Evolutionary conservation across 129 eudicot genomes (phyloP).

Genomic region (Arctium minus): DNA sequence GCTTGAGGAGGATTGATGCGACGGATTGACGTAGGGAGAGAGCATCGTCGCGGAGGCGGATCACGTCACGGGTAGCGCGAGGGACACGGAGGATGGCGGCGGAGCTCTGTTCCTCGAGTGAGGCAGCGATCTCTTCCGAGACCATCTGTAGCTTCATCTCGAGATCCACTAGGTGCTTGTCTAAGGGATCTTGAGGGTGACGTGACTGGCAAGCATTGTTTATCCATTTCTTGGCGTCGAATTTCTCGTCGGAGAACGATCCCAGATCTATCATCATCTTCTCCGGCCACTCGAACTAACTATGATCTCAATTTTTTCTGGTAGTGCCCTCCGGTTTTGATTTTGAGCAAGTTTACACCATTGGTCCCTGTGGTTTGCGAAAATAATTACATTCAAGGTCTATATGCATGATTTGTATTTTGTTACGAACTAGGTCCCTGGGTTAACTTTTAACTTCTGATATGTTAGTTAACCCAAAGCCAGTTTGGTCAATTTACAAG

Average conservation of each 20-base stretch:
- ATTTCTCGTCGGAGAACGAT: slow-evolving; percentile 81
- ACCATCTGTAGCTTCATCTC: slow-evolving; percentile 95
- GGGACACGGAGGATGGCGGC: slow-evolving; percentile 99
- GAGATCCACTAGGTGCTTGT: slow-evolving; percentile 86
- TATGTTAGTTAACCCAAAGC: too few species aligned
- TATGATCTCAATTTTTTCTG: background rate
- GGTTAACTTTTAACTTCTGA: too few species aligned
- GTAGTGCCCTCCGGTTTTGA: background rate
- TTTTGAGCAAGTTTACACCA: background rate
- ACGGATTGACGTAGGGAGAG: slow-evolving; percentile 79
- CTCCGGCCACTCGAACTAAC: slow-evolving; percentile 3
- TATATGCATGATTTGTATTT: too few species aligned
- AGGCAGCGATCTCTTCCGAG: slow-evolving; percentile 95
- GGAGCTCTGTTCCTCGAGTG: slow-evolving; percentile 96
- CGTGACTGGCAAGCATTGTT: slow-evolving; percentile 72
- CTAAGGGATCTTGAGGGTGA: slow-evolving; percentile 84
- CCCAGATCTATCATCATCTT: slow-evolving; percentile 89
- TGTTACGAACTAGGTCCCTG: too few species aligned
- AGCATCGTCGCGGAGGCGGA: slow-evolving; percentile 97
- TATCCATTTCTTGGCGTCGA: slow-evolving; percentile 97
- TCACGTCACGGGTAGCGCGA: slow-evolving; percentile 86
- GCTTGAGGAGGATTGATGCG: slow-evolving; percentile 67
- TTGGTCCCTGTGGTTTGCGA: background rate
- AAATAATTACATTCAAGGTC: too few species aligned
- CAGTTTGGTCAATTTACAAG: too few species aligned